A percentile compares a stretch with the other conserved stretches of the same genome.
Conservation (phyloP, 345 rosid species). For the Gossypium longicalyx region DNA sequence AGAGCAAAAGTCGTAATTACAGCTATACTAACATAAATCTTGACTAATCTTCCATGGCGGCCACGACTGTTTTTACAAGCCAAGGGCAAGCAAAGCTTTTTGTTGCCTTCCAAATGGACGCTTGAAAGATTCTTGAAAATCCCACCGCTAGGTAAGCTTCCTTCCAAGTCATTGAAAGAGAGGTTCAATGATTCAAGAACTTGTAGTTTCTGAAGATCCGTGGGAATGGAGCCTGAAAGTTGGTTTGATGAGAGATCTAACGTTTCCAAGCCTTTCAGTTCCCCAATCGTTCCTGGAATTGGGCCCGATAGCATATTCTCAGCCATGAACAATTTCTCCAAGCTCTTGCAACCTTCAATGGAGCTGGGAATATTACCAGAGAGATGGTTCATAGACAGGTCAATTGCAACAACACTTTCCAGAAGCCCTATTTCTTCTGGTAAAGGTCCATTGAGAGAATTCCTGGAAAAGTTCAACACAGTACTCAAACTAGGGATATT, state of each 20-base stretch:
- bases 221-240: slow-evolving; percentile 44
- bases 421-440: slow-evolving; percentile 32
- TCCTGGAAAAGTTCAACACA: slow-evolving; percentile 36
- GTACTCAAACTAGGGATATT: slow-evolving; percentile 34
- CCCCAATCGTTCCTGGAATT: slow-evolving; percentile 31
- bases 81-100: slow-evolving; percentile 28
- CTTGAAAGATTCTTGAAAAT: slow-evolving; percentile 28
- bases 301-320: slow-evolving; percentile 35
- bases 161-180: slow-evolving; percentile 44
- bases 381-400: slow-evolving; percentile 38
- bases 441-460: slow-evolving; percentile 35
- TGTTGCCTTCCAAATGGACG: slow-evolving; percentile 28
- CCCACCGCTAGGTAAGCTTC: slow-evolving; percentile 30
- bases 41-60: slow-evolving; percentile 7
- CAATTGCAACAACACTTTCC: slow-evolving; percentile 34
- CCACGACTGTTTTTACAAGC: slow-evolving; percentile 16
- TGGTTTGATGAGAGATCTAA: slow-evolving; percentile 46
- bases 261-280: slow-evolving; percentile 37
- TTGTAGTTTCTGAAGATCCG: slow-evolving; percentile 28
- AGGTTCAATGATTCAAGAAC: slow-evolving; percentile 43
- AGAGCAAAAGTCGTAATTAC: slow-evolving; percentile 10
- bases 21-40: slow-evolving; percentile 16
- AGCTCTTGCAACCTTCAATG: slow-evolving; percentile 36
- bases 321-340: slow-evolving; percentile 43
- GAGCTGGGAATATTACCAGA: slow-evolving; percentile 39